Evolutionary conservation across 2,329 filamentous ascomycete genomes (phyloP).

Genomic region (Hypoxylon sp.): DNA sequence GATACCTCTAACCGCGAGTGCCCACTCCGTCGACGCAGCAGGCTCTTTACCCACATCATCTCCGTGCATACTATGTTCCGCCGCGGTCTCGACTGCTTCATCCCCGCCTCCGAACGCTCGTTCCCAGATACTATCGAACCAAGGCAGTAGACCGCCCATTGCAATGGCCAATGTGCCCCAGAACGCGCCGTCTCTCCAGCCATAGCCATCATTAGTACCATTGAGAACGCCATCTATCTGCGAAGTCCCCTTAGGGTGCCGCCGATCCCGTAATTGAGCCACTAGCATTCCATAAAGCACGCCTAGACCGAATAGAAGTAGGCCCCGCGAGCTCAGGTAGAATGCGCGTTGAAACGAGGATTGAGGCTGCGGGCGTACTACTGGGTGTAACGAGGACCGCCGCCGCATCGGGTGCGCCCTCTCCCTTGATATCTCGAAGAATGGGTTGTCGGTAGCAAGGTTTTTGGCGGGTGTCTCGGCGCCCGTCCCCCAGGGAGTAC

Average conservation of each 20-base stretch:
- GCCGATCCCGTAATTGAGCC: constrained; percentile 81
- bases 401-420: constrained; percentile 56
- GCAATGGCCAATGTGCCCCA: constrained; percentile 87
- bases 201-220: constrained; percentile 55
- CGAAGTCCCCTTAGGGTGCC: constrained; percentile 68
- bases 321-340: constrained; percentile 70
- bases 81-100: constrained; percentile 38
- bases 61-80: constrained; percentile 46
- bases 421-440: constrained; percentile 49
- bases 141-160: constrained; percentile 85
- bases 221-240: constrained; percentile 65
- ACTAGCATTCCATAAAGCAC: constrained; percentile 87
- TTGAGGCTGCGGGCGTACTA: constrained; percentile 49
- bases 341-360: constrained; percentile 57
- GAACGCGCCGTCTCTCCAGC: constrained; percentile 79
- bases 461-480: constrained; percentile 75
- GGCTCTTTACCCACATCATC: constrained; percentile 52
- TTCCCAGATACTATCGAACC: constrained; percentile 84
- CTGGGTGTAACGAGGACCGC: constrained; percentile 56
- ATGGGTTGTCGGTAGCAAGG: constrained; percentile 55
- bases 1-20: constrained; percentile 70
- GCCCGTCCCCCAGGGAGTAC: constrained; percentile 82
- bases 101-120: constrained; percentile 60
- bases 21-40: constrained; percentile 72
- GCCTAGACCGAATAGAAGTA: constrained; percentile 82